Percentiles rank a stretch among this genome's conserved stretches.
phyloP scores from a whole-genome alignment of 164 flowering plant genomes.

The Echeveria elegans region DNA sequence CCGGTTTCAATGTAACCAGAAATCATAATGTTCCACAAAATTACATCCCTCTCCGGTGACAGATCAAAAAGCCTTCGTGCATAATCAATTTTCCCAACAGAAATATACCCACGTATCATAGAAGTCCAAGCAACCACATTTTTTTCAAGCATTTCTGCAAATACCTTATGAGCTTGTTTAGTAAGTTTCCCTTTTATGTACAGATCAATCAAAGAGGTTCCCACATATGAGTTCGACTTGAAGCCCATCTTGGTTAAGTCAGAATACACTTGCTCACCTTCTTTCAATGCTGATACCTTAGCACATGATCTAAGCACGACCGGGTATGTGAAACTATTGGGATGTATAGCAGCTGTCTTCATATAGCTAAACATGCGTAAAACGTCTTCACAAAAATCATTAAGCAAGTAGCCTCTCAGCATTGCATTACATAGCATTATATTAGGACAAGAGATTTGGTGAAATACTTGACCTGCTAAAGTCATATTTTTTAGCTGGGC shows the following conservation, averaged over 20 bases:
- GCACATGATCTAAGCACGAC: not conserved
- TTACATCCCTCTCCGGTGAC: no score
- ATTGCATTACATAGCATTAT: no score
- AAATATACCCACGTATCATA: constrained; percentile 40
- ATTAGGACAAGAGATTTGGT: no score
- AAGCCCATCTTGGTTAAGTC: constrained; percentile 40
- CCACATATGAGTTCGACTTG: constrained; percentile 33
- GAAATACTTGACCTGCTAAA: no score
- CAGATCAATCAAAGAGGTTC: constrained; percentile 51
- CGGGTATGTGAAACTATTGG: not conserved
- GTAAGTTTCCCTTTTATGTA: constrained; percentile 31
- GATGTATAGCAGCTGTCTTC: not conserved
- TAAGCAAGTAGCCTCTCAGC: no score
- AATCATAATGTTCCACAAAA: no score
- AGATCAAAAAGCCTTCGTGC: constrained; percentile 49
- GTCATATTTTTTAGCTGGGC: no score
- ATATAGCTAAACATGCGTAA: not conserved
- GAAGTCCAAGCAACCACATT: constrained; percentile 67
- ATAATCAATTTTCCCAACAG: constrained; percentile 22
- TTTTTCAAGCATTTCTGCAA: constrained; percentile 41
- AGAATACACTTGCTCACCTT: constrained; percentile 51
- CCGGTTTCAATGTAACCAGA: constrained; percentile 39
- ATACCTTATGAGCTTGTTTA: constrained; percentile 34
- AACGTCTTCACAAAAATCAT: no score
- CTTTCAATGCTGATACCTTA: constrained; percentile 1